A percentile compares a stretch with the other conserved stretches of the same genome.
Evolutionary conservation across 2,329 filamentous ascomycete genomes (phyloP).

Genomic region (Cadophora luteo-olivacea): DNA sequence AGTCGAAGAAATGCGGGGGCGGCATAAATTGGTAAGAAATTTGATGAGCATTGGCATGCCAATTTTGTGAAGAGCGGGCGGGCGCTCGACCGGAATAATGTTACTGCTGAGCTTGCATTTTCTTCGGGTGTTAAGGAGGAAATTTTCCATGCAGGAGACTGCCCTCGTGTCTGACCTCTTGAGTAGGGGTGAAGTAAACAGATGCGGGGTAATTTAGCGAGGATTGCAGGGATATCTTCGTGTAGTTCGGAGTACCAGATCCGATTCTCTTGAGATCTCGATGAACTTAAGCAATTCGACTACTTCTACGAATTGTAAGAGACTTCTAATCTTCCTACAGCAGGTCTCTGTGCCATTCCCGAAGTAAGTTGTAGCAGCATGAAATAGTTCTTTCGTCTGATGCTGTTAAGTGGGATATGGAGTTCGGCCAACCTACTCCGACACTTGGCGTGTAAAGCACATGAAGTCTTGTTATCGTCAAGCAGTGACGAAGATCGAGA

Average conservation of each 20-base stretch:
- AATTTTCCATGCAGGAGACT: no score
- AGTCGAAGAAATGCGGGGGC: no score
- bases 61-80: no score
- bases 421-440: slow-evolving; percentile 1
- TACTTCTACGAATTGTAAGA: no score
- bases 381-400: background rate
- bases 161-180: background rate
- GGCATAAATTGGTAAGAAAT: no score
- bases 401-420: background rate
- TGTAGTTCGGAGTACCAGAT: background rate
- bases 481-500: background rate
- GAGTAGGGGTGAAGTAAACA: background rate
- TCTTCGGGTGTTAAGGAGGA: no score
- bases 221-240: background rate
- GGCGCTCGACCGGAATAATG: no score
- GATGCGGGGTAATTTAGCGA: slow-evolving; percentile 5
- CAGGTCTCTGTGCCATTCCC: background rate
- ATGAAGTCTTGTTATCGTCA: background rate
- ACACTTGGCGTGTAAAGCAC: background rate
- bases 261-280: background rate
- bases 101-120: no score
- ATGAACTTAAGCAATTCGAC: background rate
- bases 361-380: background rate
- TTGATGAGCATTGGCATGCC: no score
- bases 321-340: background rate